These are phyloP conservation scores for Pichia occidentalis DNA, from an alignment of 805 yeast species.

Conservation along the genomic window DNA sequence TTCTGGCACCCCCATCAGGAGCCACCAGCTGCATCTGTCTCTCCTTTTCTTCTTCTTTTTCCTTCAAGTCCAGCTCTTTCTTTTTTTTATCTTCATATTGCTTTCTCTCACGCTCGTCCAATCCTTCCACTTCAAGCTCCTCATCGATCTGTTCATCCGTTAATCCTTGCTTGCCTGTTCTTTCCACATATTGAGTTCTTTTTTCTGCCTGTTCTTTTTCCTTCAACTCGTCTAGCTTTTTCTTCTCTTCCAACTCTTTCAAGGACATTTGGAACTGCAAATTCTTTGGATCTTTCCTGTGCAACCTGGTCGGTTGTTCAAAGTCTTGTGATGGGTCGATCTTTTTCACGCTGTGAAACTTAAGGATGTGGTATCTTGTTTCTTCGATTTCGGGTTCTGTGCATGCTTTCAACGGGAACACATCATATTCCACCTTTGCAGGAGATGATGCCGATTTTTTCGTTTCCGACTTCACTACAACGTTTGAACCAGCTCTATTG, in stretches of 20 bases:
- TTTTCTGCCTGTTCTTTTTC: conserved; percentile 32
- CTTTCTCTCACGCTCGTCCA: conserved; percentile 39
- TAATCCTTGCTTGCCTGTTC: conserved; percentile 14
- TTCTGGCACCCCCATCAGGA: conserved; percentile 87
- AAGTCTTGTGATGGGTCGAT: conserved; percentile 71
- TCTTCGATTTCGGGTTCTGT: conserved; percentile 64
- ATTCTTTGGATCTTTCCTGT: conserved; percentile 89
- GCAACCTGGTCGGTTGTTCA: conserved; percentile 77
- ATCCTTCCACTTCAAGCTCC: conserved; percentile 23
- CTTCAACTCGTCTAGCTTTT: conserved; percentile 39
- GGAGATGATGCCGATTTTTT: too few relatives aligned
- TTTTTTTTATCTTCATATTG: conserved; percentile 22
- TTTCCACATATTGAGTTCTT: conserved; percentile 30
- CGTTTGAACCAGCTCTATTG: too few relatives aligned
- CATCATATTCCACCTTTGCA: conserved; percentile 31
- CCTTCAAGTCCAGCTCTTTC: conserved; percentile 21
- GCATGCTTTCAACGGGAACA: conserved; percentile 63
- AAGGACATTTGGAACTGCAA: conserved; percentile 79
- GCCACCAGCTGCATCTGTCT: conserved; percentile 66
- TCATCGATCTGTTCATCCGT: conserved; percentile 26
- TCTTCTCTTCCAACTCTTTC: conserved; percentile 64
- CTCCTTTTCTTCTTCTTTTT: conserved; percentile 34
- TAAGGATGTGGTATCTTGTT: conserved; percentile 70
- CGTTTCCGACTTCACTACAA: conserved; percentile 3
- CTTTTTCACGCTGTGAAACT: conserved; percentile 65